Evolutionary conservation across 1,284 basidiomycete genomes (phyloP).

Genomic region (Leccinum fallax): DNA sequence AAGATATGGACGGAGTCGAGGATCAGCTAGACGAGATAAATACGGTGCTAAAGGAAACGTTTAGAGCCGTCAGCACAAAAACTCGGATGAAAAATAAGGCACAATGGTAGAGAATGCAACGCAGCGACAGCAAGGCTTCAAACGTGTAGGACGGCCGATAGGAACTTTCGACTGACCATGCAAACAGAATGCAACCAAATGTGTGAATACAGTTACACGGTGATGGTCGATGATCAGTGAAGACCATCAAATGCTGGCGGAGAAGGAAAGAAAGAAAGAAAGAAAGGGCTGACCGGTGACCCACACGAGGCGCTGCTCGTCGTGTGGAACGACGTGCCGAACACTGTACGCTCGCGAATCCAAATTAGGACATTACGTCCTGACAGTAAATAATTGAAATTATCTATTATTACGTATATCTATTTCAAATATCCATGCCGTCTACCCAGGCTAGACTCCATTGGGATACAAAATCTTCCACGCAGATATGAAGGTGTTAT

Average conservation of each 20-base stretch:
- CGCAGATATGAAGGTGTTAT: not conserved
- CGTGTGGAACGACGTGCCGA: conserved; percentile 15
- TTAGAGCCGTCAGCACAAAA: conserved; percentile 22
- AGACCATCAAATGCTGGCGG: conserved; percentile 28
- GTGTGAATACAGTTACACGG: conserved; percentile 5
- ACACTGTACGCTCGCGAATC: conserved; percentile 7
- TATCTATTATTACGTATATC: conserved; percentile 11
- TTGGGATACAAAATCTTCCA: not conserved
- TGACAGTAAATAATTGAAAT: conserved; percentile 6
- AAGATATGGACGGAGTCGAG: conserved; percentile 32
- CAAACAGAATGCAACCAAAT: conserved; percentile 6
- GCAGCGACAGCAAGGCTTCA: conserved; percentile 42
- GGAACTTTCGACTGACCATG: conserved; percentile 28
- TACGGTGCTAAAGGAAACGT: conserved; percentile 30
- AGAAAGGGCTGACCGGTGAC: conserved; percentile 3
- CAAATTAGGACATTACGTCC: conserved; percentile 11
- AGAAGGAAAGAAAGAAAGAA: conserved; percentile 11
- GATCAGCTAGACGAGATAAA: conserved; percentile 36
- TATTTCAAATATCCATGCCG: conserved; percentile 1
- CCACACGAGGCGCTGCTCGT: conserved; percentile 22
- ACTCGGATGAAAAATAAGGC: conserved; percentile 22
- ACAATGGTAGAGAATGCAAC: conserved; percentile 33
- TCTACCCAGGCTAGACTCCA: not conserved
- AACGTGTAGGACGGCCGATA: conserved; percentile 24
- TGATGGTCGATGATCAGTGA: conserved; percentile 25